Conservation (phyloP, 148 eudicot genomes). For the Camellia japonica region DNA sequence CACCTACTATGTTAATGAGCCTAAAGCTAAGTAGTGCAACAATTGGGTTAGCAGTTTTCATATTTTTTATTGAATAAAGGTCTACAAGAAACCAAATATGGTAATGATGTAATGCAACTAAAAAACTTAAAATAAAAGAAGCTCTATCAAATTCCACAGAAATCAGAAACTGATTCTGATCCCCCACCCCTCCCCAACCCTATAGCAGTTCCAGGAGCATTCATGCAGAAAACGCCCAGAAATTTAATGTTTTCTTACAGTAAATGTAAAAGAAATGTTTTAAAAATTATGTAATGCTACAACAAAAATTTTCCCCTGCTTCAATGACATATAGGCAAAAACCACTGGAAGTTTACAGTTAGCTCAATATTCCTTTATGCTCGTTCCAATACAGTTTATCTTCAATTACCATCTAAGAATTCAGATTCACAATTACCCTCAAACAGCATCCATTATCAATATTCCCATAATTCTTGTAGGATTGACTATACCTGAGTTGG, state of each 20-base stretch:
- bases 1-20: neutral
- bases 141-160: neutral
- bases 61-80: neutral
- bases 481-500: neutral
- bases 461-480: neutral
- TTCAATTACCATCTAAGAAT: neutral
- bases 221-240: no score
- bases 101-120: neutral
- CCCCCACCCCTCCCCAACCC: no score
- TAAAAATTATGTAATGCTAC: neutral
- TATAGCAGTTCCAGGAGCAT: neutral
- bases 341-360: neutral
- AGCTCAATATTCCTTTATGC: neutral
- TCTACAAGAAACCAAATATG: neutral
- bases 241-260: no score
- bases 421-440: neutral
- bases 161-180: neutral
- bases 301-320: neutral
- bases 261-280: no score
- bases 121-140: neutral
- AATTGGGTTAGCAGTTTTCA: neutral
- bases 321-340: neutral
- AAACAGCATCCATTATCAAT: neutral
- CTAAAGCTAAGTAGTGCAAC: neutral
- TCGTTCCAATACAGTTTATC: neutral